Base-by-base conservation (phyloP, 2,329 filamentous ascomycete species). In the Diaporthe batatas region DNA sequence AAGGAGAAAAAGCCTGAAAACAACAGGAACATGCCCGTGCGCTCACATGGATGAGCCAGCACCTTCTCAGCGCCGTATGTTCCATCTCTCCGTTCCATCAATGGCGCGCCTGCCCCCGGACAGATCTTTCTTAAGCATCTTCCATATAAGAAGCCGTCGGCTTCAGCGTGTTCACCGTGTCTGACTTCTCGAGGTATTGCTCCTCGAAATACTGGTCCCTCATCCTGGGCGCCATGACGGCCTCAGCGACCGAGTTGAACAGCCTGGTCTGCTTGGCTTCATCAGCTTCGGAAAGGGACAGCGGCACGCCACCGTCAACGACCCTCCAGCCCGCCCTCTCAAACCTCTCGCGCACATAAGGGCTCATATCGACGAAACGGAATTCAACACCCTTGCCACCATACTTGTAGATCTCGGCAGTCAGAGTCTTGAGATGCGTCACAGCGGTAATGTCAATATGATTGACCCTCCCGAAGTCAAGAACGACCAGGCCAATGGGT, bases 401-500 rank as follows among this genome's bases (percentile, higher is more conserved):
- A 70, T 87, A 90, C 32, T 83, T 83, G 23, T 83, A 81, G 4
- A 90, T 75, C 75, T 89, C 87, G 18, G 80, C 80, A 23, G 85
- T 81, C 25, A 90, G 78, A 47, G 86, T 86, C 51, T 82, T 82
- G 8, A 90, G 77, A 11, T 87, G 85, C 0, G 83, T 81, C 4
- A 88, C 81, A 0, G 86, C 88, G 0, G 88, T 90, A 0, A 84
- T 84, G 72, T 90, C 89, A 11, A 88, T 82, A 73, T 88, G 86
- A 21, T 86, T 85, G 23, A 88, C 86, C 70, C 84, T 83, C 1
- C 79, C 79, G 69, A 90, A 86, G 75, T 90, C 88, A 0, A 90
- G 80, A 0, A 90, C 81, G 0, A 90, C 82, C 2, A 87, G 79
- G 0, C 81, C 80, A 23, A 90, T 84, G 0, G 82, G 83, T 0